Base-by-base conservation (phyloP, 441 rosid genomes). In the Euphorbia schlechtendalii region DNA sequence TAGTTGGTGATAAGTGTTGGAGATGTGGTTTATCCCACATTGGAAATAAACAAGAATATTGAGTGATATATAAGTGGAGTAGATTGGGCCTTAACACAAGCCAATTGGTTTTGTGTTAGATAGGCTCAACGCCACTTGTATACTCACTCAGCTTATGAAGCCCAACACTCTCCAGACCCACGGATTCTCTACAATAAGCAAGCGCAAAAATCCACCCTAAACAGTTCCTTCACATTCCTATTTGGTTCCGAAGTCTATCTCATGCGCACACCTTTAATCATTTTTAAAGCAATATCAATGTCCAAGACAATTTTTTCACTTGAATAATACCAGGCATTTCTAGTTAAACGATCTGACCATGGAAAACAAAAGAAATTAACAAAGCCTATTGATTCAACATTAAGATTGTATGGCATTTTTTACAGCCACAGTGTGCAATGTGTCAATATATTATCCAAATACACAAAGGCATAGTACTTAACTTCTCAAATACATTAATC, bases 401-500 rank as follows among this genome's bases (percentile, higher is more conserved):
- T 43, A 28, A 10, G 18, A 55, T 55, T 55, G n/a, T 38, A 65
- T 24, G 34, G 52, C 15, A 34, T 52, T 21, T 38, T 15, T 5
- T 11, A 0, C 21, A 32, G 41, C 46, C 15, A 24, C 20, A 25
- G 6, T 6, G 11, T n/a, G 53, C 38, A 55, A 24, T 15, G 61
- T 22, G 71, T 8, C 46, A 51, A 15, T 38, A 10, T 52, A n/a
- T 49, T 38, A 18, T 12, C 30, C 53, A 9, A 28, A 54, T 59
- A 11, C 20, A 52, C 20, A 15, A 46, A 46, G 14, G 15, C 45
- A 41, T 24, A 14, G 20, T 21, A 55, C 45, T 53, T 18, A 59
- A 51, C 48, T 2, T 61, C 61, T 18, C 65, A 52, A 51, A 10
- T 59, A 34, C 59, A 36, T n/a, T 59, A 63, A 53, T 9, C 20